Conservation (phyloP, 441 rosid genomes). For the Capsella rubella region DNA sequence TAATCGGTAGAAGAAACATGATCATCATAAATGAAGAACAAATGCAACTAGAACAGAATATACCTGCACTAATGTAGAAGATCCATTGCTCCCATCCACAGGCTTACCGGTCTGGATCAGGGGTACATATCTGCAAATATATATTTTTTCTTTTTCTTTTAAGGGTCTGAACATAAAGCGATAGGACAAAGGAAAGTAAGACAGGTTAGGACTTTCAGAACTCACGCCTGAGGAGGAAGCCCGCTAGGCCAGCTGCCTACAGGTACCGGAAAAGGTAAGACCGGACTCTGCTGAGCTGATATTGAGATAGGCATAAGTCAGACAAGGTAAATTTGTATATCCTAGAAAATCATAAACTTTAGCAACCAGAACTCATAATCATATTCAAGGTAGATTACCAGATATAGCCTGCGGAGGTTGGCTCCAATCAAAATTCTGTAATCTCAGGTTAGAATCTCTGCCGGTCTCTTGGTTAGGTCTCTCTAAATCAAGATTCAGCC, state of each 20-base stretch:
- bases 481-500: slow-evolving; percentile 48
- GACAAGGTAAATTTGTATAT: slow-evolving; percentile 9
- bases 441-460: slow-evolving; percentile 38
- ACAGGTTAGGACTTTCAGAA: slow-evolving; percentile 27
- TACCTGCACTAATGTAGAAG: slow-evolving; percentile 47
- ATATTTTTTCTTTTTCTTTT: background rate
- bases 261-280: slow-evolving; percentile 43
- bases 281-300: slow-evolving; percentile 49
- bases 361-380: slow-evolving; percentile 4
- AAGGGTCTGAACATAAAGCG: slow-evolving; percentile 10
- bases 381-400: slow-evolving; percentile 32
- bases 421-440: slow-evolving; percentile 40
- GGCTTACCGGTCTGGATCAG: slow-evolving; percentile 43
- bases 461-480: slow-evolving; percentile 37
- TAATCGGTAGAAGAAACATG: slow-evolving; percentile 6
- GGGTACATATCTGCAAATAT: slow-evolving; percentile 43
- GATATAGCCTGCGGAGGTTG: slow-evolving; percentile 37
- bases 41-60: background rate
- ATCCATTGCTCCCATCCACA: slow-evolving; percentile 40
- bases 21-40: background rate
- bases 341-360: slow-evolving; percentile 1
- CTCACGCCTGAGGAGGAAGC: slow-evolving; percentile 50
- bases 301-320: slow-evolving; percentile 26
- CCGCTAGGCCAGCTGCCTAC: slow-evolving; percentile 45
- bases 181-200: slow-evolving; percentile 21